These are phyloP conservation scores for Iberis pinnata DNA, from an alignment of 345 rosid species.

Conservation along the genomic window DNA sequence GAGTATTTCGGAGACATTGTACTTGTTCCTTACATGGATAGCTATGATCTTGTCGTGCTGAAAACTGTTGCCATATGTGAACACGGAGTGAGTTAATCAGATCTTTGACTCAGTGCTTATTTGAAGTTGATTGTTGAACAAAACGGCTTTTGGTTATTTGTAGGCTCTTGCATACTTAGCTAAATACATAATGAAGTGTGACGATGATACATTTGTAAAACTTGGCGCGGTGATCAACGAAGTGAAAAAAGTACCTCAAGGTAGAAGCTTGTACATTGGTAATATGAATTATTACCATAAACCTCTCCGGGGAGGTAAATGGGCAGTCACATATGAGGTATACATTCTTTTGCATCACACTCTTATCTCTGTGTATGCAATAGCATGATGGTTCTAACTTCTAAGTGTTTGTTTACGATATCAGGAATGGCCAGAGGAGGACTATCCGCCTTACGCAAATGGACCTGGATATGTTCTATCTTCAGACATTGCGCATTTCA, in stretches of 20 bases:
- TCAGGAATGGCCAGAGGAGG: constrained; percentile 99
- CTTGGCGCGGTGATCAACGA: constrained; percentile 64
- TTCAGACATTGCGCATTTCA: constrained; percentile 63
- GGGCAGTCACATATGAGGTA: constrained; percentile 98
- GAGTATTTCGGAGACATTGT: constrained; percentile 87
- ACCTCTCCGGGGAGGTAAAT: constrained; percentile 87
- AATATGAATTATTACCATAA: constrained; percentile 82
- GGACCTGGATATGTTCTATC: constrained; percentile 90
- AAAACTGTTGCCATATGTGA: constrained; percentile 96
- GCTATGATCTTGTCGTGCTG: constrained; percentile 88
- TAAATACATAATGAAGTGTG: constrained; percentile 82
- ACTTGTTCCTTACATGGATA: constrained; percentile 87
- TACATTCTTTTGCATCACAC: constrained; percentile 9
- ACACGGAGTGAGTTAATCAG: constrained; percentile 65
- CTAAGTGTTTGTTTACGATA: too few relatives aligned
- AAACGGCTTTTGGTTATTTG: constrained; percentile 16
- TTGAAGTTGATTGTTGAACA: constrained; percentile 7
- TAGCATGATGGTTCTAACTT: too few relatives aligned
- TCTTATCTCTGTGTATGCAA: constrained; percentile 2
- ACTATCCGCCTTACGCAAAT: constrained; percentile 89
- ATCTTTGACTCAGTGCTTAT: constrained; percentile 14
- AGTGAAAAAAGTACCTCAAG: constrained; percentile 51
- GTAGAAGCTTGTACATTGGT: constrained; percentile 68
- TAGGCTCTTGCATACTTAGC: constrained; percentile 60
- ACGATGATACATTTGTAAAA: constrained; percentile 86